These are phyloP conservation scores for Myxozyma nipponensis DNA, from an alignment of 805 yeast species.

Conservation along the genomic window DNA sequence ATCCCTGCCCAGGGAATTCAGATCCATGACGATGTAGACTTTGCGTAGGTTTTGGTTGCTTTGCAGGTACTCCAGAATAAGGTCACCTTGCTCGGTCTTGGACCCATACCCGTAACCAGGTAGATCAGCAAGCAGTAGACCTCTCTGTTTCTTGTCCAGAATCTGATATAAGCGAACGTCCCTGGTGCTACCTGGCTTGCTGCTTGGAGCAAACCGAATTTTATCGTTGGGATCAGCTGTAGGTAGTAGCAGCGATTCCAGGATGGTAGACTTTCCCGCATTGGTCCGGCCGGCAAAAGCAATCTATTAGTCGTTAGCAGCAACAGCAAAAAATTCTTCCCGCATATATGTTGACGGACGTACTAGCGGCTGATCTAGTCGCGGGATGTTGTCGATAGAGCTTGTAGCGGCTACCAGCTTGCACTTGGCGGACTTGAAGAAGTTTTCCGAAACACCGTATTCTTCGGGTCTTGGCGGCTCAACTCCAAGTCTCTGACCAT, in stretches of 20 bases:
- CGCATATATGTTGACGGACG: background rate
- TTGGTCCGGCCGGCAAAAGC: slow-evolving; percentile 23
- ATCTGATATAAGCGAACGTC: slow-evolving; percentile 6
- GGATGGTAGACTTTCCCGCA: slow-evolving; percentile 17
- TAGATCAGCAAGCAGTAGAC: slow-evolving; percentile 67
- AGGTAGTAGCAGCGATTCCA: background rate
- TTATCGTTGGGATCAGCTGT: background rate
- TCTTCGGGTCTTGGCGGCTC: background rate
- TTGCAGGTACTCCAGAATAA: slow-evolving; percentile 59
- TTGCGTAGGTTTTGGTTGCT: slow-evolving; percentile 41
- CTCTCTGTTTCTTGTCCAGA: slow-evolving; percentile 51
- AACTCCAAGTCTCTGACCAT: background rate
- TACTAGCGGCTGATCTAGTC: background rate
- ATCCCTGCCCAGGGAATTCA: background rate
- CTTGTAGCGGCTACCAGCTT: background rate
- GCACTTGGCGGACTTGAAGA: background rate
- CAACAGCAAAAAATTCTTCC: too few species aligned
- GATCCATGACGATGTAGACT: slow-evolving; percentile 15
- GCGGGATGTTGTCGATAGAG: background rate
- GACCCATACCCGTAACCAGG: slow-evolving; percentile 90
- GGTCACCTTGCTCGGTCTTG: slow-evolving; percentile 60
- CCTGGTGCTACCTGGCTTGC: slow-evolving; percentile 19
- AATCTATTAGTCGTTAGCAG: background rate
- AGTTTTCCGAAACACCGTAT: background rate
- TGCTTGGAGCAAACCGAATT: slow-evolving; percentile 1